These are phyloP conservation scores for Xylaria sp. DNA, from an alignment of 2,329 filamentous ascomycete genomes.

Conservation along the genomic window DNA sequence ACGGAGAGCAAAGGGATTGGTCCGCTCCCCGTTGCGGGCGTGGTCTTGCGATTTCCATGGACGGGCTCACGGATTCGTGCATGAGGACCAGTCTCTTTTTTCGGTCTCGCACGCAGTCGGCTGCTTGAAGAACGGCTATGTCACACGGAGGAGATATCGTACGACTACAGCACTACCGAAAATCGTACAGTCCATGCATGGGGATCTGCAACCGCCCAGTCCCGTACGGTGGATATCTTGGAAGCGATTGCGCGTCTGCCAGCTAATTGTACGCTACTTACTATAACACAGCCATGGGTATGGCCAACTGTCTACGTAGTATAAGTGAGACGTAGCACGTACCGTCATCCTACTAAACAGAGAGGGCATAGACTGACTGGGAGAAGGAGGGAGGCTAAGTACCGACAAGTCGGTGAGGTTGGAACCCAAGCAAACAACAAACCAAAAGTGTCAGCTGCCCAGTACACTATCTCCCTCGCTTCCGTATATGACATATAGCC, in stretches of 20 bases:
- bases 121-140: neutral
- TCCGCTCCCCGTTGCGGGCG: neutral
- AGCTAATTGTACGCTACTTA: neutral
- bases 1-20: constrained; percentile 7
- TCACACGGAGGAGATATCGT: constrained; percentile 17
- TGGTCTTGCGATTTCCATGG: neutral
- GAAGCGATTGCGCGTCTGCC: constrained; percentile 5
- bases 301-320: neutral
- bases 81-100: neutral
- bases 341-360: neutral
- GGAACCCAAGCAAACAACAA: constrained; percentile 6
- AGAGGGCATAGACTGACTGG: neutral
- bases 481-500: constrained; percentile 1
- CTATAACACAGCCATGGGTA: neutral
- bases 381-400: neutral
- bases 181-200: neutral
- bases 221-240: neutral
- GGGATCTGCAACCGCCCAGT: neutral
- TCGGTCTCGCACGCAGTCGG: neutral
- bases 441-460: neutral
- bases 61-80: constrained; percentile 10
- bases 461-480: neutral
- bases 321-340: constrained; percentile 10
- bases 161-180: neutral
- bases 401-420: constrained; percentile 16